Conservation (phyloP, 1,284 basidiomycete genomes). For the Puccinia coronata region DNA sequence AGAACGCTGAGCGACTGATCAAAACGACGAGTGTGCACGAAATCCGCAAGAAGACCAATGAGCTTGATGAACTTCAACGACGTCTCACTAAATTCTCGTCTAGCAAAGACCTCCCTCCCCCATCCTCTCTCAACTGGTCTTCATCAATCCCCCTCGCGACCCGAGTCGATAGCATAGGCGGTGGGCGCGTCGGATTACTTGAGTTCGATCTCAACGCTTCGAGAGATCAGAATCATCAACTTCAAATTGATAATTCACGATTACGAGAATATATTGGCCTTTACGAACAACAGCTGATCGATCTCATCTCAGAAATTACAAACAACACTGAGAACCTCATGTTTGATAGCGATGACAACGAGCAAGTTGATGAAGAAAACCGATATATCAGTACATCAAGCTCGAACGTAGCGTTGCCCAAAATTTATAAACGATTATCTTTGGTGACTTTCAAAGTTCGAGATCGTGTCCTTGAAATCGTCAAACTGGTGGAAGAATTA, state of each 20-base stretch:
- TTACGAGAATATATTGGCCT: slow-evolving; percentile 30
- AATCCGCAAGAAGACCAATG: slow-evolving; percentile 20
- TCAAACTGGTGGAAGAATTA: slow-evolving; percentile 5
- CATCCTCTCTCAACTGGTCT: not conserved
- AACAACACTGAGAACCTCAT: not conserved
- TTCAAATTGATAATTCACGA: slow-evolving; percentile 15
- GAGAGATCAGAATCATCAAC: not conserved
- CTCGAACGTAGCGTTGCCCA: slow-evolving; percentile 2
- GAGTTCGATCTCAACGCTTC: slow-evolving; percentile 39
- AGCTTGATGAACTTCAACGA: slow-evolving; percentile 36
- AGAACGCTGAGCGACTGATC: slow-evolving; percentile 28
- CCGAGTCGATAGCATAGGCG: not conserved
- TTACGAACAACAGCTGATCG: slow-evolving; percentile 32
- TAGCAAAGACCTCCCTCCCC: slow-evolving; percentile 13
- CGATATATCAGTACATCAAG: not conserved
- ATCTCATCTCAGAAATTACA: slow-evolving; percentile 23
- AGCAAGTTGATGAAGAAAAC: slow-evolving; percentile 4
- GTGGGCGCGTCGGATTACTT: slow-evolving; percentile 23
- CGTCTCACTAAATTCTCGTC: slow-evolving; percentile 21
- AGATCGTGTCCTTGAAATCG: slow-evolving; percentile 18
- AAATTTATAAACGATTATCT: slow-evolving; percentile 30
- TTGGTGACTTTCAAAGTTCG: slow-evolving; percentile 24
- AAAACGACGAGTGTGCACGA: slow-evolving; percentile 30
- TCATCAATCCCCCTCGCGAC: not conserved
- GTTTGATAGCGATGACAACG: slow-evolving; percentile 1